These are phyloP conservation scores for Deakozyma indianensis DNA, from an alignment of 805 yeast species.

Conservation along the genomic window DNA sequence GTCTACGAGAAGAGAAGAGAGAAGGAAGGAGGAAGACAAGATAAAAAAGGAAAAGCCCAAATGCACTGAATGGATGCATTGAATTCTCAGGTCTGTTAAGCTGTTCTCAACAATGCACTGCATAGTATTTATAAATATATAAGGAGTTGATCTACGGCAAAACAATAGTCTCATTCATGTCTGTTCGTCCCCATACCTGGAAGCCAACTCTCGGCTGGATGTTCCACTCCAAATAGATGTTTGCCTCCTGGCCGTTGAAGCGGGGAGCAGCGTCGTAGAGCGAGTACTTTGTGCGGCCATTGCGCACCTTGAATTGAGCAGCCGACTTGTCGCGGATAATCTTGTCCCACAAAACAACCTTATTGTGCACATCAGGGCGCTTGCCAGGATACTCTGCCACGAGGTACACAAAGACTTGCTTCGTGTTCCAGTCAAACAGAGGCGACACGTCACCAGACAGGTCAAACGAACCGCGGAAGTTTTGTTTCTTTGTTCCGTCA, in stretches of 20 bases:
- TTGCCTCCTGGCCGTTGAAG: conserved; percentile 45
- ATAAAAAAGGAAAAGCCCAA: too few species aligned
- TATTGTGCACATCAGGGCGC: conserved; percentile 27
- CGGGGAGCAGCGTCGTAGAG: conserved; percentile 72
- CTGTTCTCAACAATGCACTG: too few species aligned
- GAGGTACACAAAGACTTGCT: conserved; percentile 83
- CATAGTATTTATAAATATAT: too few species aligned
- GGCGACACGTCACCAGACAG: conserved; percentile 58
- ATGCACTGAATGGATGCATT: too few species aligned
- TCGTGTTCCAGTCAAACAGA: conserved; percentile 92
- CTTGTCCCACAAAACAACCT: conserved; percentile 83
- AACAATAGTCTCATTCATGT: conserved; percentile 1
- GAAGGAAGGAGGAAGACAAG: too few species aligned
- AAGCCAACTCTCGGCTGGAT: conserved; percentile 87
- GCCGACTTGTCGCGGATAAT: conserved; percentile 47
- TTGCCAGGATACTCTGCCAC: conserved; percentile 67
- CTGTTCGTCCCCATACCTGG: conserved; percentile 27
- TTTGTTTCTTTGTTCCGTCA: conserved; percentile 59
- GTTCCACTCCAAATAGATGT: conserved; percentile 70
- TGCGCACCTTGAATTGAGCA: conserved; percentile 39
- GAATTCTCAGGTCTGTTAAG: too few species aligned
- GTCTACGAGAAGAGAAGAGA: too few species aligned
- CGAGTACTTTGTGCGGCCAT: conserved; percentile 57
- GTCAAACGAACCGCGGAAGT: conserved; percentile 57
- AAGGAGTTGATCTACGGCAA: too few species aligned